A percentile compares a stretch with the other conserved stretches of the same genome.
These are phyloP conservation scores for Papiliotrema terrestris DNA, from an alignment of 1,284 basidiomycete species.

Conservation along the genomic window DNA sequence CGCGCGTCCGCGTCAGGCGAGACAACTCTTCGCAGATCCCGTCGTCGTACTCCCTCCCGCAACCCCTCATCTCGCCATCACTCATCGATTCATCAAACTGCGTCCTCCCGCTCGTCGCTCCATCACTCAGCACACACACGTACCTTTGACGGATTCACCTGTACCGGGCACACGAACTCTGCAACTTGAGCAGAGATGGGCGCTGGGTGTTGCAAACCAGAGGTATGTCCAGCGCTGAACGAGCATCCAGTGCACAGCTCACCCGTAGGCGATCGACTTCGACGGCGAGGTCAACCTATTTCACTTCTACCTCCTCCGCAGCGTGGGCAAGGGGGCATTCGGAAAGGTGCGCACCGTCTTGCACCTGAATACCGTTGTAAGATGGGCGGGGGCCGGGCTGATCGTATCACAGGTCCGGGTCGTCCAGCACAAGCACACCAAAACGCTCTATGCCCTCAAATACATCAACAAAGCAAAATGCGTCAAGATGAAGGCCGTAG, in stretches of 20 bases:
- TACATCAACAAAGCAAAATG: slow-evolving; percentile 99
- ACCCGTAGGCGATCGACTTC: slow-evolving; percentile 85
- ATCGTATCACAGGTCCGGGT: slow-evolving; percentile 72
- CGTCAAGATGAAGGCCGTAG: slow-evolving; percentile 95
- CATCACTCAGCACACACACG: too few relatives aligned
- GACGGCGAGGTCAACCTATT: slow-evolving; percentile 96
- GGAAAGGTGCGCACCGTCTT: slow-evolving; percentile 67
- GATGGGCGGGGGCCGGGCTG: slow-evolving; percentile 13
- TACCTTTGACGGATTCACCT: too few relatives aligned
- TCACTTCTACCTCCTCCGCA: slow-evolving; percentile 89
- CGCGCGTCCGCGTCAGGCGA: too few relatives aligned
- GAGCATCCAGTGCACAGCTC: background rate
- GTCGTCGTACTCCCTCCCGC: too few relatives aligned
- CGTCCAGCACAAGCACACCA: slow-evolving; percentile 96
- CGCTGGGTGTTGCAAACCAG: slow-evolving; percentile 54
- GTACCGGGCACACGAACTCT: background rate
- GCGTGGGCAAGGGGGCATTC: slow-evolving; percentile 96
- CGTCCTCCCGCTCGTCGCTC: too few relatives aligned
- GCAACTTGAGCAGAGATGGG: slow-evolving; percentile 45
- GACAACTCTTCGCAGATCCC: too few relatives aligned
- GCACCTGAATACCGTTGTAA: too few relatives aligned
- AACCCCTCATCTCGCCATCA: too few relatives aligned
- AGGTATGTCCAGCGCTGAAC: slow-evolving; percentile 42
- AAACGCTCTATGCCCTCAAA: slow-evolving; percentile 92
- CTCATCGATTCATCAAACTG: too few relatives aligned